phyloP scores from a whole-genome alignment of 441 rosid genomes.

The Omphalea diandra region DNA sequence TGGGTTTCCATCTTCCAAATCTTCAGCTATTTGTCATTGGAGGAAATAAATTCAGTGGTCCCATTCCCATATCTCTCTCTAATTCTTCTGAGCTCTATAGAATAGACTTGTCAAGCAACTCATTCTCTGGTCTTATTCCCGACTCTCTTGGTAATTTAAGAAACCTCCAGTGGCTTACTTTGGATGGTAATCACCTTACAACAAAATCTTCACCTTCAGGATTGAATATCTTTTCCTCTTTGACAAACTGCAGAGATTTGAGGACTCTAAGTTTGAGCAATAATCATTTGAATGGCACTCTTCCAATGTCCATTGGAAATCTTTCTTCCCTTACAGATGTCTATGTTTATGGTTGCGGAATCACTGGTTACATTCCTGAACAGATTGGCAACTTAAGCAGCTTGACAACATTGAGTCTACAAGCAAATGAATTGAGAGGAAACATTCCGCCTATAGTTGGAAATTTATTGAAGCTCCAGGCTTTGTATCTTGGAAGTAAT shows the following conservation, averaged over 20 bases:
- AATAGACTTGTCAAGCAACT: not conserved
- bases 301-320: conserved; percentile 18
- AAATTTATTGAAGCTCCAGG: conserved; percentile 13
- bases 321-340: not conserved
- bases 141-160: conserved; percentile 10
- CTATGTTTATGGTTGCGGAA: not conserved
- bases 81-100: conserved; percentile 24
- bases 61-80: conserved; percentile 15
- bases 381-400: conserved; percentile 21
- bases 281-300: conserved; percentile 13
- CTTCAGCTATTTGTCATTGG: not conserved
- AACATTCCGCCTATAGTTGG: conserved; percentile 12
- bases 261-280: not conserved
- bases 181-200: conserved; percentile 3
- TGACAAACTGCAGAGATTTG: conserved; percentile 11
- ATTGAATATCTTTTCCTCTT: conserved; percentile 19
- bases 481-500: too few relatives aligned
- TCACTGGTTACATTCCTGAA: conserved; percentile 8
- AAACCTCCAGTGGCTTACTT: conserved; percentile 8
- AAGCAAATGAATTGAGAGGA: conserved; percentile 11
- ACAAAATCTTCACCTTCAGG: conserved; percentile 4
- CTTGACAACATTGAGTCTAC: not conserved
- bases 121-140: conserved; percentile 20
- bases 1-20: conserved; percentile 5
- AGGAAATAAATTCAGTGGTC: not conserved